Evolutionary conservation across 805 yeast species (phyloP), one percentile per base, ranked within the genome.

Genomic region (Blastobotrys attinorum): DNA sequence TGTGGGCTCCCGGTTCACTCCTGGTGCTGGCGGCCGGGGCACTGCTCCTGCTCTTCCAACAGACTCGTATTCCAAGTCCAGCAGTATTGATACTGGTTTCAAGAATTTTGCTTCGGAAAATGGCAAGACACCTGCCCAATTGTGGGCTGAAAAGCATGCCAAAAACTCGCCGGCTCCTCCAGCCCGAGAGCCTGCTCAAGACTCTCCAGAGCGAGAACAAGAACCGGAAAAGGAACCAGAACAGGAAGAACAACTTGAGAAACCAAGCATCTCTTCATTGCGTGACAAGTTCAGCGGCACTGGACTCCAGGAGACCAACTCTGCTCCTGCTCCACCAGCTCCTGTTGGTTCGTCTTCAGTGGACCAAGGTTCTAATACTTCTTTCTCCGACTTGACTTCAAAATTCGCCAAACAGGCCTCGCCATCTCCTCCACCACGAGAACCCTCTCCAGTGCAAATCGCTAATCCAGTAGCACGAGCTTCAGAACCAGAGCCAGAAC

Each of bases 81-180:
- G 52, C 21, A 40, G 44, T 29, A 49, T 50, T 21, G 37, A 35
- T 18, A 20, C 53, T 10, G 55, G 56, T 11, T 52, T 52, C 49
- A 43, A 90, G 86, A 64, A 64, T 54, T 81, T 75, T 60, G 92
- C 76, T 49, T 66, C 81, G 43, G 75, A 75, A 48, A 75, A 72
- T 48, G 96, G 95, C 48, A 84, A 86, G 63, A 83, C 95, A 5
- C 96, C 97, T 20, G 96, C 96, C 22, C 96, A 88, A 66, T 56
- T 85, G 22, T 88, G 97, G 97, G 97, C 96, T 20, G 96, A 83
- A 60, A 83, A 81, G 66, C 78, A 81, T 58, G 95, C 87, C 39
- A 73, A 79, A 59, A 35, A 42, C 21, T 60, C 60, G 57, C 60
- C 67, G 18, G 47, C 54, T 7, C 49, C 61, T 8, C 46, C 48